Evolutionary conservation across 495 filamentous ascomycete species (phyloP).

Genomic region (Articulospora tetracladia): DNA sequence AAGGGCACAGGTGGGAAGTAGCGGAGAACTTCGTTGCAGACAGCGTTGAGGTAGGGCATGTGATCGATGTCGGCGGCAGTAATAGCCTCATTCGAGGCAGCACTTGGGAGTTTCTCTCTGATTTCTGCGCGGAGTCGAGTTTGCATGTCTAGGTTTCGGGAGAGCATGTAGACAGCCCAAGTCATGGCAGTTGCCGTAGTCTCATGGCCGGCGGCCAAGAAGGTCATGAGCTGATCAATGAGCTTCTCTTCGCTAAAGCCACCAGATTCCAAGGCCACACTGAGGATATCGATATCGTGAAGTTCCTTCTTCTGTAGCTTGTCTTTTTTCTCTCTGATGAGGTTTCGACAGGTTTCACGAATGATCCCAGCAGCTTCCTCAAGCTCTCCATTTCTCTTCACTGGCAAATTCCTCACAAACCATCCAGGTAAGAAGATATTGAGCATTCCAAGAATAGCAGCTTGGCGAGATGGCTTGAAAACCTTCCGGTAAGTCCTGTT

Average conservation of each 20-base stretch:
- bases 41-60: slow-evolving; percentile 52
- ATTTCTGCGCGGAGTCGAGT: slow-evolving; percentile 46
- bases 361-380: slow-evolving; percentile 50
- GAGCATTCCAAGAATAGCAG: slow-evolving; percentile 41
- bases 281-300: slow-evolving; percentile 71
- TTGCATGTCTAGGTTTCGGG: slow-evolving; percentile 44
- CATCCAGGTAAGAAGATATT: slow-evolving; percentile 43
- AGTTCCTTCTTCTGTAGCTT: slow-evolving; percentile 51
- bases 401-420: slow-evolving; percentile 52
- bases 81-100: slow-evolving; percentile 42
- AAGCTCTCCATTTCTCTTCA: slow-evolving; percentile 63
- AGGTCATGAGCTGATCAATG: slow-evolving; percentile 91
- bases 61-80: slow-evolving; percentile 46
- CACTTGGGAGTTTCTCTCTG: slow-evolving; percentile 57
- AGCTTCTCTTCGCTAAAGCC: slow-evolving; percentile 77
- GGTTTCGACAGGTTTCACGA: slow-evolving; percentile 55
- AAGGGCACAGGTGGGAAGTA: slow-evolving; percentile 36
- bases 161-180: slow-evolving; percentile 51
- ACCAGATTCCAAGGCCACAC: slow-evolving; percentile 72
- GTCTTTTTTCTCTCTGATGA: slow-evolving; percentile 66
- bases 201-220: slow-evolving; percentile 89
- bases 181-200: slow-evolving; percentile 54
- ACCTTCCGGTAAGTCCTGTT: slow-evolving; percentile 61
- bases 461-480: slow-evolving; percentile 42
- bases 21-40: slow-evolving; percentile 37